These are phyloP conservation scores for Bipolaris oryzae DNA, from an alignment of 2,329 filamentous ascomycete genomes.

Conservation along the genomic window DNA sequence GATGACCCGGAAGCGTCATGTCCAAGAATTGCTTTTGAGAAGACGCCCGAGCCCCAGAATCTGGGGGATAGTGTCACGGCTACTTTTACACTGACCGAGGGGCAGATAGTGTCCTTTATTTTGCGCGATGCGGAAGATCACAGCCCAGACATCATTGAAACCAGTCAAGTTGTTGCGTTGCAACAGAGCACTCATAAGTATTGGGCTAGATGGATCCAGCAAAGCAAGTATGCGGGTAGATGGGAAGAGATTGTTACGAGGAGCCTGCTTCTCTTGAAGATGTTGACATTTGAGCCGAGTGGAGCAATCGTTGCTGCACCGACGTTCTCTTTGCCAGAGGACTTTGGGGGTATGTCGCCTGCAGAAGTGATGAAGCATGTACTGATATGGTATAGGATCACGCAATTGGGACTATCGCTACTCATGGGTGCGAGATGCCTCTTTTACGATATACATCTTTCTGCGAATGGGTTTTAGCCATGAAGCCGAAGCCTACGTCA, in stretches of 20 bases:
- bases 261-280: constrained; percentile 75
- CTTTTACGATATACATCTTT: constrained; percentile 77
- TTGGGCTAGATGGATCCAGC: constrained; percentile 76
- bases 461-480: constrained; percentile 75
- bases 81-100: constrained; percentile 65
- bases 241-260: constrained; percentile 75
- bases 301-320: constrained; percentile 78
- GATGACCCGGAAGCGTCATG: constrained; percentile 56
- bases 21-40: constrained; percentile 63
- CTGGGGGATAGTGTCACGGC: constrained; percentile 68
- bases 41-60: constrained; percentile 59
- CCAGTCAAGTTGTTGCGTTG: constrained; percentile 62
- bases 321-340: constrained; percentile 78
- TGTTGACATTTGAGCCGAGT: constrained; percentile 78
- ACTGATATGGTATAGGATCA: constrained; percentile 46
- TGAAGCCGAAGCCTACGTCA: constrained; percentile 79
- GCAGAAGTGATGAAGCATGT: neutral
- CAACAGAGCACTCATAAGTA: constrained; percentile 73
- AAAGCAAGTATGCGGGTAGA: constrained; percentile 72
- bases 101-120: constrained; percentile 72
- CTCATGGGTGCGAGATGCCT: constrained; percentile 78
- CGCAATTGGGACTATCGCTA: constrained; percentile 74
- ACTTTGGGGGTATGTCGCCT: constrained; percentile 43
- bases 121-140: constrained; percentile 65
- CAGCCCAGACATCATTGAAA: constrained; percentile 64